Conservation (phyloP, 2,329 filamentous ascomycete genomes). For the Aspergillus latus region DNA sequence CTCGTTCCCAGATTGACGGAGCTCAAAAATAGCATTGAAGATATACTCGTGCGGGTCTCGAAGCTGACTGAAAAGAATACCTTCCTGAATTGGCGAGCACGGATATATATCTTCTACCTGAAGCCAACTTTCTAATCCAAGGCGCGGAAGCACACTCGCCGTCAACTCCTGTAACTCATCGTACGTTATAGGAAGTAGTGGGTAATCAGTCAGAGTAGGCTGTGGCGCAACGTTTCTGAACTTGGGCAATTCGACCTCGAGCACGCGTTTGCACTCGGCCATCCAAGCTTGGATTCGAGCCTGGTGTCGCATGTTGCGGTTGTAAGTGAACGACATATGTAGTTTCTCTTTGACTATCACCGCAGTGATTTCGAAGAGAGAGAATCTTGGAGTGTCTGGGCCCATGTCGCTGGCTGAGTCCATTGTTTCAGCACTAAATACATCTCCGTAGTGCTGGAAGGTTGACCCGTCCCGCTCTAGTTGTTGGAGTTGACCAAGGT, state of each 20-base stretch:
- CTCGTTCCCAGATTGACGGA: slow-evolving; percentile 22
- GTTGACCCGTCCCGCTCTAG: slow-evolving; percentile 47
- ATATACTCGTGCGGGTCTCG: slow-evolving; percentile 38
- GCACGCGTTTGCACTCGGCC: slow-evolving; percentile 36
- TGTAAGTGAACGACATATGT: slow-evolving; percentile 52
- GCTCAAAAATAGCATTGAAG: slow-evolving; percentile 38
- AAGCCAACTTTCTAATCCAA: slow-evolving; percentile 33
- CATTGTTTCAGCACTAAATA: slow-evolving; percentile 30
- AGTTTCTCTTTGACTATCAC: slow-evolving; percentile 49
- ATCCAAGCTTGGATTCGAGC: slow-evolving; percentile 46
- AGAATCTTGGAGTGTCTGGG: slow-evolving; percentile 45
- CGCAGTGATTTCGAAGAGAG: slow-evolving; percentile 53
- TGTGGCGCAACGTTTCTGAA: slow-evolving; percentile 30
- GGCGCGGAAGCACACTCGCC: slow-evolving; percentile 34
- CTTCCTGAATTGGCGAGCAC: slow-evolving; percentile 40
- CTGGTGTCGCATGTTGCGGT: slow-evolving; percentile 48
- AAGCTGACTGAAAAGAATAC: slow-evolving; percentile 39
- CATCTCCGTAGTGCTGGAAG: slow-evolving; percentile 42
- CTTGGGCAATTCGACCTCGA: slow-evolving; percentile 33
- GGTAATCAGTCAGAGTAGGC: slow-evolving; percentile 45
- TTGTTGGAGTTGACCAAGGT: slow-evolving; percentile 42
- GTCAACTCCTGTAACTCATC: slow-evolving; percentile 39
- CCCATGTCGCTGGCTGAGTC: slow-evolving; percentile 47
- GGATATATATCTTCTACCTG: slow-evolving; percentile 39
- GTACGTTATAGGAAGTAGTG: slow-evolving; percentile 46